These are phyloP conservation scores for Rugosomyces carneus DNA, from an alignment of 1,284 basidiomycete genomes.

Conservation along the genomic window DNA sequence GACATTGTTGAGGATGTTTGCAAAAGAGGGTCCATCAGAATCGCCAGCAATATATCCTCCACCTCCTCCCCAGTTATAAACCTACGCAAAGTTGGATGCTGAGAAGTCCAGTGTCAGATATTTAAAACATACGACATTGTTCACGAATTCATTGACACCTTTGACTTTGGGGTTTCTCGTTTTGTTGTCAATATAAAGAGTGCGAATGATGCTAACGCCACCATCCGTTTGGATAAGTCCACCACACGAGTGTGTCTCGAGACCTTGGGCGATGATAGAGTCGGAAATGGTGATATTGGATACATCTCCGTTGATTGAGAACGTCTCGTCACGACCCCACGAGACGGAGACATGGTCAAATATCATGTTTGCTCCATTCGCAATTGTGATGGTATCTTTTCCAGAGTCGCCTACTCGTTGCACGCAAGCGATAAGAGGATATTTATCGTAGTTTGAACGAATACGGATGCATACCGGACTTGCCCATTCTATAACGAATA, in stretches of 20 bases:
- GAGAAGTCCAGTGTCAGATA: neutral
- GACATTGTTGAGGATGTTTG: conserved; percentile 31
- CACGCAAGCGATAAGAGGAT: neutral
- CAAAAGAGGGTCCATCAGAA: conserved; percentile 27
- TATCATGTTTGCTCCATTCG: conserved; percentile 32
- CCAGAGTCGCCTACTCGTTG: conserved; percentile 25
- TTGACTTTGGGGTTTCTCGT: conserved; percentile 35
- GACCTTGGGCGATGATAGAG: conserved; percentile 32
- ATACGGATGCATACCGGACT: conserved; percentile 16
- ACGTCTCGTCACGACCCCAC: conserved; percentile 34
- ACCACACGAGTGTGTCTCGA: conserved; percentile 32
- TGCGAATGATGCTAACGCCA: conserved; percentile 31
- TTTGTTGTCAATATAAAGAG: conserved; percentile 33
- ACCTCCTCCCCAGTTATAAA: conserved; percentile 32
- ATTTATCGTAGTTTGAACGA: no score
- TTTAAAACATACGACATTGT: conserved; percentile 27
- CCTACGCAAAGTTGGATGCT: conserved; percentile 10
- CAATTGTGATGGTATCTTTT: conserved; percentile 31
- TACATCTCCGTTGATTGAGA: conserved; percentile 34
- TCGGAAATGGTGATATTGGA: conserved; percentile 31
- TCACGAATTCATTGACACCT: conserved; percentile 32
- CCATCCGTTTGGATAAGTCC: conserved; percentile 33
- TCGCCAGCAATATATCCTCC: conserved; percentile 33
- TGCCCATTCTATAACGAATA: conserved; percentile 32
- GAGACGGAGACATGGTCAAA: conserved; percentile 33